A percentile compares a stretch with the other conserved stretches of the same genome.
These are phyloP conservation scores for Cercospora sojina DNA, from an alignment of 2,329 filamentous ascomycete species.

Conservation along the genomic window DNA sequence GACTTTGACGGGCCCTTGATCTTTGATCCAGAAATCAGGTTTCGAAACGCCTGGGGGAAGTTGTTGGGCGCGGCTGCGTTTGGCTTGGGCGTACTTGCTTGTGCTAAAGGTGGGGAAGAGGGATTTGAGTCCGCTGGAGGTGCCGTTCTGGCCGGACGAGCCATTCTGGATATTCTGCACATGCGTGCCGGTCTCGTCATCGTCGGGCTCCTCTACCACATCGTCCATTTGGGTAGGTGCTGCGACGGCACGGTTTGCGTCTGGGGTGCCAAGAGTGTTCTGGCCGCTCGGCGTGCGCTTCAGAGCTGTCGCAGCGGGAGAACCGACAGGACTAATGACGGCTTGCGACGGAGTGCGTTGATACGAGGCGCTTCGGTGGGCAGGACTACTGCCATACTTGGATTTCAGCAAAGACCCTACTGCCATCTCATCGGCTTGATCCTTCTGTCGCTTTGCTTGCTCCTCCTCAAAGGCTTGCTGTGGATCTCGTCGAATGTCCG, in stretches of 20 bases:
- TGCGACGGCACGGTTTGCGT: slow-evolving; percentile 18
- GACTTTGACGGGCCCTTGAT: slow-evolving; percentile 84
- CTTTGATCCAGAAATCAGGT: slow-evolving; percentile 88
- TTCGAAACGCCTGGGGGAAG: slow-evolving; percentile 86
- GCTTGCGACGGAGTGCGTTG: slow-evolving; percentile 55
- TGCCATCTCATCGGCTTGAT: slow-evolving; percentile 81
- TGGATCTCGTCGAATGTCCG: slow-evolving; percentile 90
- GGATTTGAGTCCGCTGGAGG: slow-evolving; percentile 59
- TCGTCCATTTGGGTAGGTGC: slow-evolving; percentile 36
- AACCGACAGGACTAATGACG: slow-evolving; percentile 66
- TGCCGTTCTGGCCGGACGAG: slow-evolving; percentile 26
- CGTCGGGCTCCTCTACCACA: slow-evolving; percentile 48
- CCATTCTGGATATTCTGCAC: slow-evolving; percentile 20
- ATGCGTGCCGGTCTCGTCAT: slow-evolving; percentile 49
- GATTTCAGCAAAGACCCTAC: slow-evolving; percentile 80
- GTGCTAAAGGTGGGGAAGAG: slow-evolving; percentile 81
- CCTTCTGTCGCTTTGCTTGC: slow-evolving; percentile 76
- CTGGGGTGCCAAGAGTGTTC: slow-evolving; percentile 19
- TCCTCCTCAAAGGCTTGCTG: slow-evolving; percentile 88
- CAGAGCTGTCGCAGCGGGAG: slow-evolving; percentile 46
- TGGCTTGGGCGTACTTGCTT: slow-evolving; percentile 67
- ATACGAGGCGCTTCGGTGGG: slow-evolving; percentile 25
- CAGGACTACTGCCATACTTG: slow-evolving; percentile 38
- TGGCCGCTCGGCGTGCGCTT: slow-evolving; percentile 16
- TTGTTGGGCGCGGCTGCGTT: slow-evolving; percentile 47